Evolutionary conservation across 2,329 filamentous ascomycete genomes (phyloP).

Genomic region (Cladophialophora psammophila): DNA sequence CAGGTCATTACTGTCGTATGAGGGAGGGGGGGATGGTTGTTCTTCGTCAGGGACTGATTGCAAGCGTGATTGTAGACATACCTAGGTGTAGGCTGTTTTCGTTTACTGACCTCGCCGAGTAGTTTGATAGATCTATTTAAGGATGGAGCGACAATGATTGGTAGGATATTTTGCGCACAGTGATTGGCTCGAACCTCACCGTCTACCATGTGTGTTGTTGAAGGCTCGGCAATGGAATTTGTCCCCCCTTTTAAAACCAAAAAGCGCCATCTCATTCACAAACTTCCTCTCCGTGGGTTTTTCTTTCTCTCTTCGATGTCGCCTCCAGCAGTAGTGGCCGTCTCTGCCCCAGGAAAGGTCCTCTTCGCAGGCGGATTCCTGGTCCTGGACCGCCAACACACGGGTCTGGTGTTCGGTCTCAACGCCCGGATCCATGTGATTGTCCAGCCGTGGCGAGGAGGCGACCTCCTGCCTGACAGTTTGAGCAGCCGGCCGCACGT

Average conservation of each 20-base stretch:
- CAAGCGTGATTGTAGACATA: neutral
- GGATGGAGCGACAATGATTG: neutral
- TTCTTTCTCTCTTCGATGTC: conserved; percentile 34
- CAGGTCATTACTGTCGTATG: neutral
- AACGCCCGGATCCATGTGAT: conserved; percentile 69
- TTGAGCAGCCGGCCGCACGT: conserved; percentile 53
- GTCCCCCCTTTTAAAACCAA: conserved; percentile 1
- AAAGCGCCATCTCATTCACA: neutral
- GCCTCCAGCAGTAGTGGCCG: conserved; percentile 58
- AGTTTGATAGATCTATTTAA: no score
- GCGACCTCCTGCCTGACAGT: conserved; percentile 32
- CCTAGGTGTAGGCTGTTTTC: neutral
- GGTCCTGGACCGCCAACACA: conserved; percentile 86
- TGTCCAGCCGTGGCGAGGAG: conserved; percentile 55
- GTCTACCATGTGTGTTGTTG: neutral
- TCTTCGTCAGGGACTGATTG: neutral
- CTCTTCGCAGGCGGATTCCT: conserved; percentile 94
- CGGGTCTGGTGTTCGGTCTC: conserved; percentile 72
- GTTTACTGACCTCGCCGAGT: no score
- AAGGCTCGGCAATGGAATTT: neutral
- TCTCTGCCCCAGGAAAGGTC: conserved; percentile 96
- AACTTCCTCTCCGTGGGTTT: no score
- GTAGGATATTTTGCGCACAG: neutral
- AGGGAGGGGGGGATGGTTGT: neutral
- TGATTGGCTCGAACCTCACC: neutral